Evolutionary conservation across 495 filamentous ascomycete genomes (phyloP).

Genomic region (Bryoglossum gracile): DNA sequence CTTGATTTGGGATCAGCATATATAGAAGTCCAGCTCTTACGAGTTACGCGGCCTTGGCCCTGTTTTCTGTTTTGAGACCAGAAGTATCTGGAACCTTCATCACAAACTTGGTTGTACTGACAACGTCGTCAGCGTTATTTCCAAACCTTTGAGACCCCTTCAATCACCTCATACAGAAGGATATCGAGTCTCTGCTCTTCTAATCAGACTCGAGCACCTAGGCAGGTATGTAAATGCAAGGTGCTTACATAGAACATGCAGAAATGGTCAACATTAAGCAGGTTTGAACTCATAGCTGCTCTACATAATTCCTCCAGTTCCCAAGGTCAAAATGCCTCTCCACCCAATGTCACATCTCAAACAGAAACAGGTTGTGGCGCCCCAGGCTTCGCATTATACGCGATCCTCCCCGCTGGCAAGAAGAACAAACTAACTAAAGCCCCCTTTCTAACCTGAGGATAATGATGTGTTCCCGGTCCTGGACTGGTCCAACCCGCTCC

Average conservation of each 20-base stretch:
- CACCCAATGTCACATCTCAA: neutral
- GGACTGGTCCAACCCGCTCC: constrained; percentile 39
- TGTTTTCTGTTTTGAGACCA: neutral
- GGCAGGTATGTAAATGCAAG: neutral
- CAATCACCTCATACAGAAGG: neutral
- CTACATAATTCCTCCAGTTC: neutral
- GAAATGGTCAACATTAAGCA: too few species aligned
- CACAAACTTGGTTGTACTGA: neutral
- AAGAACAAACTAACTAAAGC: constrained; percentile 28
- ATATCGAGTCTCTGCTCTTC: neutral
- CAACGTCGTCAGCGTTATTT: neutral
- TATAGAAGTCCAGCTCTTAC: neutral
- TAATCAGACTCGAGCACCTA: neutral
- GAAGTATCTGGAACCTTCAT: neutral
- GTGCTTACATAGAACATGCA: too few species aligned
- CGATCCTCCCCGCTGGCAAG: constrained; percentile 11
- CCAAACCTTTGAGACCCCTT: neutral
- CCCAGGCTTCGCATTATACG: constrained; percentile 23
- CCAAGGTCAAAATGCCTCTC: neutral
- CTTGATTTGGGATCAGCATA: neutral
- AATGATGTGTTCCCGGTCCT: constrained; percentile 38
- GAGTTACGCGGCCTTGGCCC: neutral
- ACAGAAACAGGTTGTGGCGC: neutral
- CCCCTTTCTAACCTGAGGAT: constrained; percentile 35
- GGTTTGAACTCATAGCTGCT: too few species aligned